Base-by-base conservation (phyloP, 2,329 filamentous ascomycete genomes). In the Aureobasidium pullulans region DNA sequence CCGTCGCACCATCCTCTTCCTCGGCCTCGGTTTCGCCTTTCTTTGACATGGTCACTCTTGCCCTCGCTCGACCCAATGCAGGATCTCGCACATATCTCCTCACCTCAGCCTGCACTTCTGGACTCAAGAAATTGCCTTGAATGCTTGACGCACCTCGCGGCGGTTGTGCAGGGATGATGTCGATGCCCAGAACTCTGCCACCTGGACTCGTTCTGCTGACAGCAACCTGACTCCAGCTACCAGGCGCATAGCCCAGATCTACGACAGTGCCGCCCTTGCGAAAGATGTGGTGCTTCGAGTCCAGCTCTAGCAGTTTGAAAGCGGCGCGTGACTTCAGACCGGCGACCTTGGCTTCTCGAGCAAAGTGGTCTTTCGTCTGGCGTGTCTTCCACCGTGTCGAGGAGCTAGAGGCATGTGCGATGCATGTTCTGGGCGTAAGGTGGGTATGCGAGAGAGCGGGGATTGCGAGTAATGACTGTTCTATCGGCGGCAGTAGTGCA, bases 141-240 rank as follows among this genome's bases (percentile, higher is more conserved):
- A 99, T 91, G 2, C 90, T 90, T 31, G 89, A 92, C n/a, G 96
- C 91, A 23, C 94, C 94, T 68, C 83, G 85, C 0, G 94, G 94
- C 5, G 95, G 93, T 70, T 93, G 88, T 0, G 91, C 90, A 4
- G 94, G 94, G 64, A 99, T 90, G 54, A 99, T 82, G 71, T 99
- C 94, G 67, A 99, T 93, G 10, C 94, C 95, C 31, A 99, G 78
- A 11, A 99, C 86, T 44, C 87, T 84, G 8, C 92, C 91, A 47
- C 82, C 75, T 0, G 92, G 92, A 62, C 82, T 80, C 4, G 90
- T 96, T 56, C 85, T 82, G 62, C 90, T 87, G 36, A 88, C 77
- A 16, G 94, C 94, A 37, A 97, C 90, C 85, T 95, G 68, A 39
- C 80, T 84, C 83, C 83, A 85, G 29, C 80, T 83, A 5, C 83